Base-by-base conservation (phyloP, 495 filamentous ascomycete genomes). In the Astrocystis sublimbata region DNA sequence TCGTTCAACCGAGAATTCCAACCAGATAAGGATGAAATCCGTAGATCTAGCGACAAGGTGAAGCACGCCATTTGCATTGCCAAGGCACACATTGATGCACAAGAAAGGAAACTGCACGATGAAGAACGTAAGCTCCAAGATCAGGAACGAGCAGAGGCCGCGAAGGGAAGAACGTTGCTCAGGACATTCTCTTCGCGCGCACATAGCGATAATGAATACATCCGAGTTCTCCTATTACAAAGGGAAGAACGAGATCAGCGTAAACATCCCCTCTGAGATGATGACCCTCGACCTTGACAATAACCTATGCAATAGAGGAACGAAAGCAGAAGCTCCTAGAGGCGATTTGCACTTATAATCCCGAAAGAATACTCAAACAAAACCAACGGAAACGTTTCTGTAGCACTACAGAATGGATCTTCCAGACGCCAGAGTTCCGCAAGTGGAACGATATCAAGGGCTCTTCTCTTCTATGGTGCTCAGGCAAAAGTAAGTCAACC, bases 51-150 rank as follows among this genome's bases (percentile, higher is more conserved):
- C 30, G 8, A 49, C 21, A 51, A 63, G 33, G 66, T 65, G 19
- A 59, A 62, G 33, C 49, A 64, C 33, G 60, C 59, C 45, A 59
- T 68, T 42, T 42, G 24, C 45, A 63, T 65, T 28, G 65, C 65
- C 47, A 62, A 68, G 55, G 63, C 65, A 45, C 54, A 40, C 58
- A 60, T 46, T 52, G 63, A 62, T 65, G 42, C 28, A 35, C 60
- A 61, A 52, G 65, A 68, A 45, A 57, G 65, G 26, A 33, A 61
- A 13, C 58, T 65, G 38, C 65, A 68, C 30, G 49, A 53, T 23
- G 42, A 53, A 53, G 65, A 68, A 65, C n/a, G n/a, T n/a, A 33
- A 61, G 15, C 58, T 65, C 41, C 65, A 68, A 40, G 49, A 53
- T 23, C 43, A 53, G 46, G 65, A 68, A 65, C 41, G 65, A 62